A percentile compares a stretch with the other conserved stretches of the same genome.
These are phyloP conservation scores for Galerina sulciceps DNA, from an alignment of 768 basidiomycete genomes.

Conservation along the genomic window DNA sequence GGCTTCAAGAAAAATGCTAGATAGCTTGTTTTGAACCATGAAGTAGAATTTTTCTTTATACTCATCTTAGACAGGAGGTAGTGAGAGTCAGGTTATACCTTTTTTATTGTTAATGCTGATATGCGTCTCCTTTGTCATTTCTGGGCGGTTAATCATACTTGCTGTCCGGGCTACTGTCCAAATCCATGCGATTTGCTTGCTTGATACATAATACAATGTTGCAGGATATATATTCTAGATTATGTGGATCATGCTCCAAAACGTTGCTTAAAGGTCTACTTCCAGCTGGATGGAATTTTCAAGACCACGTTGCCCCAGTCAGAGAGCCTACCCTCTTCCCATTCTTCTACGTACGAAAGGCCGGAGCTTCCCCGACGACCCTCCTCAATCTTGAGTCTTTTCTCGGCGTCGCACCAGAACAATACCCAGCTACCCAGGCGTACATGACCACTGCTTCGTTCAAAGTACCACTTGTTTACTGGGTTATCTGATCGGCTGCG, in stretches of 20 bases:
- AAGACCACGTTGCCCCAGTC: constrained; percentile 71
- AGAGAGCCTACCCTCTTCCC: constrained; percentile 73
- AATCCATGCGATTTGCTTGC: neutral
- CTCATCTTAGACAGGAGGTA: neutral
- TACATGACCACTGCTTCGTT: constrained; percentile 90
- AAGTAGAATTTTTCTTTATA: neutral
- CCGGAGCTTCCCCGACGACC: constrained; percentile 65
- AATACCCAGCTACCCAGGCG: constrained; percentile 87
- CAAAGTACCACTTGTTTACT: constrained; percentile 99
- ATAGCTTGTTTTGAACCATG: constrained; percentile 54
- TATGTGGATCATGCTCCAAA: constrained; percentile 6
- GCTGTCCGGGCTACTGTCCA: constrained; percentile 15
- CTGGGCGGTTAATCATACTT: neutral
- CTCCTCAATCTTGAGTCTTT: constrained; percentile 72
- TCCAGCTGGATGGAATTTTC: constrained; percentile 84
- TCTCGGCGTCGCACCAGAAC: constrained; percentile 99
- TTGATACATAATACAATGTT: constrained; percentile 21
- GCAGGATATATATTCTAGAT: constrained; percentile 14
- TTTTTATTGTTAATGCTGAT: neutral
- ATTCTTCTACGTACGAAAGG: constrained; percentile 73
- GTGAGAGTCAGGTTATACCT: neutral
- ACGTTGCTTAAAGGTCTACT: constrained; percentile 29
- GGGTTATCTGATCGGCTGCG: constrained; percentile 91
- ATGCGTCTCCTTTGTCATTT: neutral
- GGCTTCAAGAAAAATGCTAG: constrained; percentile 82